Conservation (phyloP, 768 basidiomycete species). For the Tulasnella sp. region DNA sequence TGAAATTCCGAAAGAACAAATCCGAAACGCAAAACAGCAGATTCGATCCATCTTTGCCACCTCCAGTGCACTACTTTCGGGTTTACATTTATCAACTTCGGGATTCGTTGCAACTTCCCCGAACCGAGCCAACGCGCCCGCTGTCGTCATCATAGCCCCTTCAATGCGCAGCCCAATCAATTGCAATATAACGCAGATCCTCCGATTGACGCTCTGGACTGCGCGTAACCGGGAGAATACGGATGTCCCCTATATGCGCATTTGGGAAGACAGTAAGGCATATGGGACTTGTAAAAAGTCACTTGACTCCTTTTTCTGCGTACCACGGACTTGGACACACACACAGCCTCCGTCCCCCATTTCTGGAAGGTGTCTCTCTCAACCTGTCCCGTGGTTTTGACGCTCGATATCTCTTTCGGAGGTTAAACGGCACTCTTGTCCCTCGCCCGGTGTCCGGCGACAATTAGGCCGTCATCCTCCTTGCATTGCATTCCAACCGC, state of each 20-base stretch:
- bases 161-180: neutral
- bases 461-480: neutral
- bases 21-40: neutral
- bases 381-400: neutral
- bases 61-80: neutral
- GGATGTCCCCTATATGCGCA: neutral
- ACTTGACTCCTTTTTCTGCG: neutral
- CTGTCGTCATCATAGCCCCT: neutral
- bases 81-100: neutral
- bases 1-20: neutral
- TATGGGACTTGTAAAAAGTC: neutral
- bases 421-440: neutral
- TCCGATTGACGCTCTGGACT: neutral
- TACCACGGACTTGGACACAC: neutral
- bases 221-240: neutral
- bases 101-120: neutral
- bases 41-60: neutral
- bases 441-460: neutral
- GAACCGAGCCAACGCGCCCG: neutral
- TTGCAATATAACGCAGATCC: neutral
- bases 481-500: neutral
- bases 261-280: neutral
- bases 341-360: neutral
- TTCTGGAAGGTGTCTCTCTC: constrained; percentile 1
- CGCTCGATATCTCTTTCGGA: neutral